A percentile compares a stretch with the other conserved stretches of the same genome.
phyloP scores from a whole-genome alignment of 1,284 basidiomycete species.

The Kwoniella shivajii region DNA sequence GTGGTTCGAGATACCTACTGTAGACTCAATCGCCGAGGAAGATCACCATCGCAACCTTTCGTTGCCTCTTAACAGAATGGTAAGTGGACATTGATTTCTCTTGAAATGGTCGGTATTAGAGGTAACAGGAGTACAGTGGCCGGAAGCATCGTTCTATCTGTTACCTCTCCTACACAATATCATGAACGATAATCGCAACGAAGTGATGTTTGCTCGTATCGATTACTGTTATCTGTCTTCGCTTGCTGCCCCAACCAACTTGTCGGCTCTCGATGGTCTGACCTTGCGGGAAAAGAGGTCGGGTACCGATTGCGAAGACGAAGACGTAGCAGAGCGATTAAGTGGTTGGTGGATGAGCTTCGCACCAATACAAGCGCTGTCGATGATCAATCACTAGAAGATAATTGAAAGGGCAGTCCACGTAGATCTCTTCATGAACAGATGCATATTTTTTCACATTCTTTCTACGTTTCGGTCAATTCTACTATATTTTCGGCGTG shows the following conservation, averaged over 20 bases:
- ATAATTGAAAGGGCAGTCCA: background rate
- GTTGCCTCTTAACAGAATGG: conserved; percentile 33
- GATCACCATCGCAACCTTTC: background rate
- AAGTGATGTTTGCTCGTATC: conserved; percentile 17
- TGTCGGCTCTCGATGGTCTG: conserved; percentile 9
- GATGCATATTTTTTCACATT: conserved; percentile 14
- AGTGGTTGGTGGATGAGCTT: conserved; percentile 27
- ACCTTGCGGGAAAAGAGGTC: background rate
- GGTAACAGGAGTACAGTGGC: conserved; percentile 36
- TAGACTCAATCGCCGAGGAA: background rate
- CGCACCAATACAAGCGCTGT: background rate
- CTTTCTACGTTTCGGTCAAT: conserved; percentile 9
- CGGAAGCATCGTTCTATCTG: conserved; percentile 34
- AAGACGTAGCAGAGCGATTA: conserved; percentile 12
- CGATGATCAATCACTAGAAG: too few species aligned
- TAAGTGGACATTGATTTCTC: conserved; percentile 1
- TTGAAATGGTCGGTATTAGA: background rate
- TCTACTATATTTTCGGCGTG: background rate
- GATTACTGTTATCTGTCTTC: conserved; percentile 15
- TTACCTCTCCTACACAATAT: conserved; percentile 16
- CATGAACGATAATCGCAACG: background rate
- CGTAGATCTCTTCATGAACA: background rate
- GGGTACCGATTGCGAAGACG: background rate
- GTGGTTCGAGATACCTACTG: conserved; percentile 28
- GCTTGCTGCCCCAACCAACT: conserved; percentile 4